Conservation (phyloP, 148 eudicot species). For the Cornus suecica region DNA sequence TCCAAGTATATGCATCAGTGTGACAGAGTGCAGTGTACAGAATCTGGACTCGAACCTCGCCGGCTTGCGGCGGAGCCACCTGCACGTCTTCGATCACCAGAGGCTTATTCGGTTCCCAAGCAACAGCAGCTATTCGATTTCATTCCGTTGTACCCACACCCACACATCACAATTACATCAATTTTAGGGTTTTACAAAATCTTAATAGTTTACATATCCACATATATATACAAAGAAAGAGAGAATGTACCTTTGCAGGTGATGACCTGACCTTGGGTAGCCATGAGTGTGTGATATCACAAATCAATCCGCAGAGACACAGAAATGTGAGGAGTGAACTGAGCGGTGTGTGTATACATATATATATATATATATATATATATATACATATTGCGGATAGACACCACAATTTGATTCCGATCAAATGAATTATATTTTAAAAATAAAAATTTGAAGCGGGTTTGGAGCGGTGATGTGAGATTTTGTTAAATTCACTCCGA, state of each 20-base stretch:
- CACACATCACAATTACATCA: not conserved
- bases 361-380: no score
- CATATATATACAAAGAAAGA: not conserved
- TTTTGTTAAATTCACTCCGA: no score
- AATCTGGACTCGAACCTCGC: slow-evolving; percentile 86
- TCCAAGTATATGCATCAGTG: slow-evolving; percentile 99
- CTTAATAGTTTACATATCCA: not conserved
- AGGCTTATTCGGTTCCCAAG: slow-evolving; percentile 93
- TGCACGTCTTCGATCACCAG: slow-evolving; percentile 85
- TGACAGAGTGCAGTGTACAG: slow-evolving; percentile 93
- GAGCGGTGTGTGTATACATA: not conserved
- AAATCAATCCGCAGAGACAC: not conserved
- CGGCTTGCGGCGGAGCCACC: slow-evolving; percentile 97
- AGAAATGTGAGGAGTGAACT: not conserved
- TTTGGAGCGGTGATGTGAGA: no score
- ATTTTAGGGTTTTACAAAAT: not conserved
- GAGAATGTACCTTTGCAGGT: slow-evolving; percentile 83
- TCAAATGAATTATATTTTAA: no score
- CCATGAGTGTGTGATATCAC: slow-evolving; percentile 6
- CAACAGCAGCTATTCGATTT: slow-evolving; percentile 79
- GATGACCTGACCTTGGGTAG: slow-evolving; percentile 88
- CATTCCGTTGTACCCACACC: not conserved
- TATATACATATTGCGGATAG: no score
- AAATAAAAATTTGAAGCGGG: no score
- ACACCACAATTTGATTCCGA: no score